phyloP scores from a whole-genome alignment of 2,329 filamentous ascomycete genomes.

The Thielaviopsis punctulata region DNA sequence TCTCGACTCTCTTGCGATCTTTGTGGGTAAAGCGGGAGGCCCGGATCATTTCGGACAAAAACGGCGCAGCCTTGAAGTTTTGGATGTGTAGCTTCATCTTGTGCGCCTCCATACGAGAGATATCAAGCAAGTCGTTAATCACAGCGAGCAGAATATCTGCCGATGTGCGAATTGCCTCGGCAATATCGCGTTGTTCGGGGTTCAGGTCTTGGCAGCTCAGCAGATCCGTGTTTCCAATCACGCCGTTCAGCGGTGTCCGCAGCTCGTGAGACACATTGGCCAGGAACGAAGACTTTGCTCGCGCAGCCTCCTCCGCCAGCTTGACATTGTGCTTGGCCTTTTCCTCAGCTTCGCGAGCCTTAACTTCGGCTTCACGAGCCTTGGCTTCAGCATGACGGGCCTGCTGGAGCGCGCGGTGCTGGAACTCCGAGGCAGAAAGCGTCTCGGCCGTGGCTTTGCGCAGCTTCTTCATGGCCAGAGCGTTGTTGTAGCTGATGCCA shows the following conservation, averaged over 20 bases:
- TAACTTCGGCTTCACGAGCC: not conserved
- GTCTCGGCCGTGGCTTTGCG: conserved; percentile 67
- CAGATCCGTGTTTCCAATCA: conserved; percentile 77
- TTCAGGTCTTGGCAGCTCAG: conserved; percentile 59
- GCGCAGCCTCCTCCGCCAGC: conserved; percentile 66
- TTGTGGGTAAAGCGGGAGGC: conserved; percentile 49
- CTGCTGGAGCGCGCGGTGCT: conserved; percentile 55
- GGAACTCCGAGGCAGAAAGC: conserved; percentile 58
- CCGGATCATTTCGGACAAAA: conserved; percentile 48
- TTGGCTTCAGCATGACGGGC: conserved; percentile 29
- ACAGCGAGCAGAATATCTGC: conserved; percentile 77
- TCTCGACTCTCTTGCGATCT: conserved; percentile 46
- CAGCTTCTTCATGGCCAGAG: conserved; percentile 49
- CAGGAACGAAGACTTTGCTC: conserved; percentile 67
- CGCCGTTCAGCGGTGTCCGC: conserved; percentile 68
- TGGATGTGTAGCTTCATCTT: conserved; percentile 67
- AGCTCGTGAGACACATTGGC: conserved; percentile 70
- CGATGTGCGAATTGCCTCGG: conserved; percentile 71
- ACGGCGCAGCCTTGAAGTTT: conserved; percentile 49
- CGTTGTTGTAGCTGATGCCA: conserved; percentile 53
- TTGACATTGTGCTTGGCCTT: conserved; percentile 65
- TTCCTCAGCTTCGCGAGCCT: conserved; percentile 41
- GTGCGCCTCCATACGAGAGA: conserved; percentile 83
- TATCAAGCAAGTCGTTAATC: conserved; percentile 92
- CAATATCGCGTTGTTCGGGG: conserved; percentile 66